Base-by-base conservation (phyloP, 1,139 yeast species). In the Lodderomyces parapsilosis region DNA sequence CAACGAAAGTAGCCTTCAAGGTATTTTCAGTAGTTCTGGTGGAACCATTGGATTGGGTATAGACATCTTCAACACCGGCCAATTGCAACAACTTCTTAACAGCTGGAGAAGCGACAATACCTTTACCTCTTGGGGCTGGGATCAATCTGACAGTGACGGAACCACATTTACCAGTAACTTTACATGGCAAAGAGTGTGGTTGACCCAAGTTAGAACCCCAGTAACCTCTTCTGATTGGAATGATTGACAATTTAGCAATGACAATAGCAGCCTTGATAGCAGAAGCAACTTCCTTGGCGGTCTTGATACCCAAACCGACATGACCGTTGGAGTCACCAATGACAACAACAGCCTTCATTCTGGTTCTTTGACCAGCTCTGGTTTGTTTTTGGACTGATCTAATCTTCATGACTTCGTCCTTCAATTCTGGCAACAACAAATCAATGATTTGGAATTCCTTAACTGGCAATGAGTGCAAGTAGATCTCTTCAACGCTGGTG, bases 41-140 rank as follows among this genome's bases (percentile, higher is more conserved):
- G 66, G 96, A 88, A 80, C 99, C 99, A 59, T 94, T 82, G 65
- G 99, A 91, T 64, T 96, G 83, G 64, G 99, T 94, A 89, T 91
- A 93, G 65, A 94, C 96, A 79, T 93, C 99, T 80, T 91, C 96
- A 74, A 93, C 87, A 88, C 99, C 99, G 69, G 98, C 99, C 74
- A 93, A 87, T 81, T 91, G 96, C 81, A 94, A 80, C 78, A 93
- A 84, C 81, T 90, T 90, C 87, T 90, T 93, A 74, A 93, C 98
- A 62, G 96, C 96, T 74, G 99, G 99, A 62, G 99, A 94, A 70
- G 99, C 99, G 64, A 93, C 97, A 71, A 93, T 89, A 86, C 98
- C 98, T 74, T 96, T 90, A 91, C 99, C 99, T 85, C 99, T 94
- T 84, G 99, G 99, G 62, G 99, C 99, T 76, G 99, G 99, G 70